Conservation (phyloP, 2,329 filamentous ascomycete genomes). For the Fusarium aywerte region DNA sequence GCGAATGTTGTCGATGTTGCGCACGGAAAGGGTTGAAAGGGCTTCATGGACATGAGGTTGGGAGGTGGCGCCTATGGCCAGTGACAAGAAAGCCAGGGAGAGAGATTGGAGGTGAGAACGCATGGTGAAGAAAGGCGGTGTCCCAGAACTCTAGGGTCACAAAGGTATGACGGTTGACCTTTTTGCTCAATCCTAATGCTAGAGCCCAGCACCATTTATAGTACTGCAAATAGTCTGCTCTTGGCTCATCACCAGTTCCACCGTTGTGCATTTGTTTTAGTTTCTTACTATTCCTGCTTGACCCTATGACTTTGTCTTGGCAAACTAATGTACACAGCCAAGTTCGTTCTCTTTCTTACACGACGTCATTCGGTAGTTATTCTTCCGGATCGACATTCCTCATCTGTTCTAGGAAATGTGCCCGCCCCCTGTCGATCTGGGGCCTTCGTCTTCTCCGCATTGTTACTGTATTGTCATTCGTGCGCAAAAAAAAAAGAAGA, state of each 20-base stretch:
- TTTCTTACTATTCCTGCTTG: neutral
- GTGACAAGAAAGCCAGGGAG: conserved; percentile 5
- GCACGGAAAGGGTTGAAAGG: conserved; percentile 39
- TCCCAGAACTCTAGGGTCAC: neutral
- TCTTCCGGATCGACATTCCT: conserved; percentile 18
- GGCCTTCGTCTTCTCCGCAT: conserved; percentile 21
- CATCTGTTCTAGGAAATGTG: conserved; percentile 7
- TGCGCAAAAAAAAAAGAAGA: conserved; percentile 8
- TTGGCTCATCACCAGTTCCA: neutral
- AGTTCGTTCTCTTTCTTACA: neutral
- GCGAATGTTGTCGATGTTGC: conserved; percentile 53
- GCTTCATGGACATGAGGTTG: neutral
- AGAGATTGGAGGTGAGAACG: neutral
- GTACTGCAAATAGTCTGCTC: neutral
- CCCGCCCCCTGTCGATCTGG: conserved; percentile 22
- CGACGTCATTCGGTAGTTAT: conserved; percentile 30
- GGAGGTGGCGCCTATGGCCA: neutral
- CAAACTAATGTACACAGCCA: neutral
- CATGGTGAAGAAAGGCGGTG: neutral
- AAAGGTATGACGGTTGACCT: neutral
- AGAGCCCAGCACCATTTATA: neutral
- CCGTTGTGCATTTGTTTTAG: neutral
- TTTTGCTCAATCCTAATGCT: too few species aligned
- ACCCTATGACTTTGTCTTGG: neutral
- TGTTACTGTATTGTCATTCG: conserved; percentile 12